Percentiles rank a stretch among this genome's conserved stretches.
phyloP scores from a whole-genome alignment of 2,329 filamentous ascomycete species.

The Fusarium poae region DNA sequence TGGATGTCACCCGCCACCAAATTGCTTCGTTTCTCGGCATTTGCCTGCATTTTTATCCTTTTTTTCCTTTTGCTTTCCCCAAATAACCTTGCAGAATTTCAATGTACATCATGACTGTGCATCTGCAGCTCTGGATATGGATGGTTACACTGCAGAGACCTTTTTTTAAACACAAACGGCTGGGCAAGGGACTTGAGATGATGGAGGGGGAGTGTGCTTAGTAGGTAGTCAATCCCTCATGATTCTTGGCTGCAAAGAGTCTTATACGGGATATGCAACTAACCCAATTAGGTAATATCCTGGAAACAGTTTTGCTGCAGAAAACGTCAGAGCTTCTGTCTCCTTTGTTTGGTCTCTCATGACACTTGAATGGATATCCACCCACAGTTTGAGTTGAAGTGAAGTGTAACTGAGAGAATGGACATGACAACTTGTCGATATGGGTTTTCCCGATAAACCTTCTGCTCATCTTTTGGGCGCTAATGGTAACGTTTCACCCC shows the following conservation, averaged over 20 bases:
- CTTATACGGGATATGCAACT: constrained; percentile 19
- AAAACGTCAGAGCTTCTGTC: constrained; percentile 33
- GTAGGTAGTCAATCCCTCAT: too few relatives aligned
- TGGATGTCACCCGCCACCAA: neutral
- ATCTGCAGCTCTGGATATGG: constrained; percentile 19
- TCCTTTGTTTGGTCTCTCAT: neutral
- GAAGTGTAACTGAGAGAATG: constrained; percentile 36
- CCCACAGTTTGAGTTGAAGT: neutral
- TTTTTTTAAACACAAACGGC: constrained; percentile 14
- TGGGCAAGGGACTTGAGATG: neutral
- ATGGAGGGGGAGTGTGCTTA: constrained; percentile 26
- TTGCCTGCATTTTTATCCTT: constrained; percentile 4
- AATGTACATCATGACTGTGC: constrained; percentile 28
- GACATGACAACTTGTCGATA: constrained; percentile 44
- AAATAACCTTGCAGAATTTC: constrained; percentile 17
- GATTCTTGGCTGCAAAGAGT: too few relatives aligned
- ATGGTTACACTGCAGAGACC: constrained; percentile 39
- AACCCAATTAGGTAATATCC: constrained; percentile 28
- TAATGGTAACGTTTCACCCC: constrained; percentile 61
- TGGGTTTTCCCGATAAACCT: constrained; percentile 64
- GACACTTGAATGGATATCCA: neutral
- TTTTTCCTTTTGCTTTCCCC: neutral
- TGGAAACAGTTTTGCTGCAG: constrained; percentile 32
- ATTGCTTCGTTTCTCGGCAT: constrained; percentile 13
- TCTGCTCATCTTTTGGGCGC: constrained; percentile 69